These are phyloP conservation scores for Vishniacozyma victoriae DNA, from an alignment of 768 basidiomycete species.

Conservation along the genomic window DNA sequence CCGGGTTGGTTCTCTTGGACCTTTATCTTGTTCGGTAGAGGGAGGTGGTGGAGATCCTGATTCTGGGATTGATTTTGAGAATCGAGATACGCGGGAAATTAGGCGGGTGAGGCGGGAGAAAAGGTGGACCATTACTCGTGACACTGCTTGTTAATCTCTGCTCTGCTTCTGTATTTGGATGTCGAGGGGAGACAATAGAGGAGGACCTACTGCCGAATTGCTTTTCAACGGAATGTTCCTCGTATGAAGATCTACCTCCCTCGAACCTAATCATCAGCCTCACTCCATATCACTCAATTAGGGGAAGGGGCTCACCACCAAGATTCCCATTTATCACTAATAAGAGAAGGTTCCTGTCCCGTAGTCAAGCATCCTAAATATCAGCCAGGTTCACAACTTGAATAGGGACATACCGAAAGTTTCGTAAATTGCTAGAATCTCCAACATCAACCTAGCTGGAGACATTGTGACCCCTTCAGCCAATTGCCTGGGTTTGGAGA, in stretches of 20 bases:
- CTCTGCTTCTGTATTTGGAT: too few species aligned
- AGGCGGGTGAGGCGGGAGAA: slow-evolving; percentile 34
- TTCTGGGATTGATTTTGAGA: slow-evolving; percentile 20
- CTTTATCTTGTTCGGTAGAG: not conserved
- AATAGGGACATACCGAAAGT: slow-evolving; percentile 45
- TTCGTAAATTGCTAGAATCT: slow-evolving; percentile 52
- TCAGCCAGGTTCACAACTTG: slow-evolving; percentile 6
- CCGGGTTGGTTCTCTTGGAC: not conserved
- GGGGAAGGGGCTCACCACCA: slow-evolving; percentile 47
- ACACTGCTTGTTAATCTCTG: slow-evolving; percentile 33
- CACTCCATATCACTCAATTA: not conserved
- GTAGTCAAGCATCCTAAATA: slow-evolving; percentile 47
- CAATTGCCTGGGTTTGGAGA: slow-evolving; percentile 21
- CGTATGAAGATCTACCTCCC: slow-evolving; percentile 44
- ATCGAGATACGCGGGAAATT: slow-evolving; percentile 18
- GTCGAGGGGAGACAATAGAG: not conserved
- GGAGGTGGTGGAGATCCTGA: slow-evolving; percentile 7
- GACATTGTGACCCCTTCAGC: slow-evolving; percentile 44
- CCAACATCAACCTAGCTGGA: slow-evolving; percentile 48
- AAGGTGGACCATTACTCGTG: slow-evolving; percentile 41
- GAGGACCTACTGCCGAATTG: slow-evolving; percentile 49
- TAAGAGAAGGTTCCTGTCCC: slow-evolving; percentile 46
- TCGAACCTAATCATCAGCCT: slow-evolving; percentile 27
- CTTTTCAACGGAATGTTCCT: slow-evolving; percentile 51
- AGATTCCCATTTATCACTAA: slow-evolving; percentile 45